A percentile compares a stretch with the other conserved stretches of the same genome.
Conservation (phyloP, 2,329 filamentous ascomycete species). For the Cladosporium oxysporum region DNA sequence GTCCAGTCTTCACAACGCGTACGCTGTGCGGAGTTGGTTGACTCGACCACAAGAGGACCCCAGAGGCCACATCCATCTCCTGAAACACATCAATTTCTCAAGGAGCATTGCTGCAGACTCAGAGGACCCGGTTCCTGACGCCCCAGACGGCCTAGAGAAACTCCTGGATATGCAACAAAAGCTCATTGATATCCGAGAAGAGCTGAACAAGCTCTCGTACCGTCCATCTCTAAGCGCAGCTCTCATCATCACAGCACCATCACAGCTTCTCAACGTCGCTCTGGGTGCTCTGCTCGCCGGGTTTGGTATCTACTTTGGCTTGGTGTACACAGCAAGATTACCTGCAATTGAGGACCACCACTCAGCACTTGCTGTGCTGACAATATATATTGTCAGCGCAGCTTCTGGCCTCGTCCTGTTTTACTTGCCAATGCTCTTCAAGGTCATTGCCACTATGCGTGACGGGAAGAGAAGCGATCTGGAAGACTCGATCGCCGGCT, state of each 20-base stretch:
- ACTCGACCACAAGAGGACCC: not conserved
- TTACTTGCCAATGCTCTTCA: not conserved
- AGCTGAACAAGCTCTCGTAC: not conserved
- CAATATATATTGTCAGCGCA: not conserved
- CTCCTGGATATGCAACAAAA: not conserved
- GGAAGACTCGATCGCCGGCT: not conserved
- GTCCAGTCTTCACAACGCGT: not conserved
- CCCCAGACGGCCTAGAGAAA: not conserved
- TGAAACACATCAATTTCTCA: not conserved
- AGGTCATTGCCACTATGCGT: not conserved
- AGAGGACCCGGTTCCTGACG: not conserved
- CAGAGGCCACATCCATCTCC: not conserved
- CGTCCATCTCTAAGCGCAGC: not conserved
- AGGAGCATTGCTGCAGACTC: not conserved
- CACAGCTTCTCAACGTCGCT: not conserved
- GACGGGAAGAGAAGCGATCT: not conserved
- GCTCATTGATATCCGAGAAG: not conserved
- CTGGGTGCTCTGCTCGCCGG: not conserved
- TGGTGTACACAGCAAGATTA: not conserved
- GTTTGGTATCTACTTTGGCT: slow-evolving; percentile 1
- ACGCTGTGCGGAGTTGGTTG: not conserved
- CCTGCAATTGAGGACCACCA: not conserved
- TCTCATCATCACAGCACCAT: not conserved
- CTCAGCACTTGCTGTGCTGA: not conserved
- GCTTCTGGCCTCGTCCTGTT: not conserved